Evolutionary conservation across 2,329 filamentous ascomycete species (phyloP).

Genomic region (Penicillium nordicum): DNA sequence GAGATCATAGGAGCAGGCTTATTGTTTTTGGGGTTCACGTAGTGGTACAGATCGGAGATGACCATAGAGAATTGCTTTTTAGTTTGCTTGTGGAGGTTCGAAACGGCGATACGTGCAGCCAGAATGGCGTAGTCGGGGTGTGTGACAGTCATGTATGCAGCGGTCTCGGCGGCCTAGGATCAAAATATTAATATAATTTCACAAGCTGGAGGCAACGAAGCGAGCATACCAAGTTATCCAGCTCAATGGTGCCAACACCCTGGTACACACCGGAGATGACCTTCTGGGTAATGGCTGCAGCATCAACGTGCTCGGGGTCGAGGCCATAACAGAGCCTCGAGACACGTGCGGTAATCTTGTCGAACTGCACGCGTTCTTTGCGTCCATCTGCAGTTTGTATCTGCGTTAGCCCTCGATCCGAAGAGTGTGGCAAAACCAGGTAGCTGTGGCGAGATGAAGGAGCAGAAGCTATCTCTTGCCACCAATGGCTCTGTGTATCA

Average conservation of each 20-base stretch:
- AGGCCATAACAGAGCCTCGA: conserved; percentile 97
- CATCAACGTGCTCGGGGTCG: conserved; percentile 92
- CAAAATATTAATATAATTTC: conserved; percentile 23
- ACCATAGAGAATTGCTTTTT: conserved; percentile 99
- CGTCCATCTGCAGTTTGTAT: conserved; percentile 70
- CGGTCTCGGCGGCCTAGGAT: conserved; percentile 87
- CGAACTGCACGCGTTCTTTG: conserved; percentile 99
- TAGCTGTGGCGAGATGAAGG: neutral
- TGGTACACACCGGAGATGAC: conserved; percentile 99
- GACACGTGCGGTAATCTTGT: conserved; percentile 99
- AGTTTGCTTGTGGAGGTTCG: conserved; percentile 99
- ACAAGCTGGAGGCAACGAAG: neutral
- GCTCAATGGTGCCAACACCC: conserved; percentile 91
- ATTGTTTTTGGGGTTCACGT: conserved; percentile 90
- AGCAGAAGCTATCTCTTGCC: neutral
- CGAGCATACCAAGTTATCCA: conserved; percentile 83
- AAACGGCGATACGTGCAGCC: conserved; percentile 95
- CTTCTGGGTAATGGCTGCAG: conserved; percentile 97
- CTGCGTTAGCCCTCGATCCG: conserved; percentile 19
- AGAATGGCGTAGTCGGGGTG: conserved; percentile 99
- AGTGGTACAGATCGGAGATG: conserved; percentile 88
- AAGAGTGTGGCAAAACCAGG: conserved; percentile 17
- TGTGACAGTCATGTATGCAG: conserved; percentile 99
- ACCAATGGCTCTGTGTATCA: neutral
- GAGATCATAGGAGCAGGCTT: conserved; percentile 91